These are phyloP conservation scores for Coniochaeta prunicola DNA, from an alignment of 2,329 filamentous ascomycete genomes.

Conservation along the genomic window DNA sequence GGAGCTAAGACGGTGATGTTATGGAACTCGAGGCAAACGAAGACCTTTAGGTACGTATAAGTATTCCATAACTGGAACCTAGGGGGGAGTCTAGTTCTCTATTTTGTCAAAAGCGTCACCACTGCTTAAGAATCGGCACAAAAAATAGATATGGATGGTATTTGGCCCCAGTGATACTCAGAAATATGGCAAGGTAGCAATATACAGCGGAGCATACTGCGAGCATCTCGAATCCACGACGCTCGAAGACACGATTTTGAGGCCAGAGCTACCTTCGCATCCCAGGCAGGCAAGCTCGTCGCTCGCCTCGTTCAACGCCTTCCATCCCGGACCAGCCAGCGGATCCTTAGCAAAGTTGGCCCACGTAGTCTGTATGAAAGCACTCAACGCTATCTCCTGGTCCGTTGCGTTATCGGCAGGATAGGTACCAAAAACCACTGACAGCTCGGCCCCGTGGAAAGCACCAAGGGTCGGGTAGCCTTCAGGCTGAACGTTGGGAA, in stretches of 20 bases:
- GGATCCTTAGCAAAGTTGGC: conserved; percentile 1
- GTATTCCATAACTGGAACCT: too few relatives aligned
- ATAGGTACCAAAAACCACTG: background rate
- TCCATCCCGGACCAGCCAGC: background rate
- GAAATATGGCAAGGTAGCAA: background rate
- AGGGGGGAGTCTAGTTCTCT: too few relatives aligned
- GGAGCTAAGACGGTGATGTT: too few relatives aligned
- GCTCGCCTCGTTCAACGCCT: background rate
- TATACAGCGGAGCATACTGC: background rate
- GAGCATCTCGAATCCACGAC: background rate
- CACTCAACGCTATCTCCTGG: background rate
- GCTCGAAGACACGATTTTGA: background rate
- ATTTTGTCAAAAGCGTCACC: too few relatives aligned
- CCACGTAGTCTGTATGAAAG: background rate
- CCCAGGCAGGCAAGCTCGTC: background rate
- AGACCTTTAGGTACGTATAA: too few relatives aligned
- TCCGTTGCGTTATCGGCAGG: background rate
- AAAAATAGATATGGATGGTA: too few relatives aligned
- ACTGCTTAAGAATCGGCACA: too few relatives aligned
- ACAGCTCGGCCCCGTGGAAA: background rate
- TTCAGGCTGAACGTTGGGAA: background rate
- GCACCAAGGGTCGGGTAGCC: background rate
- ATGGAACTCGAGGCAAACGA: too few relatives aligned
- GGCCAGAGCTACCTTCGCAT: background rate
- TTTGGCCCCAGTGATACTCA: too few relatives aligned